A percentile compares a stretch with the other conserved stretches of the same genome.
These are phyloP conservation scores for Aegilops bicornis DNA, from an alignment of 176 grass and related monocot species.

Conservation along the genomic window DNA sequence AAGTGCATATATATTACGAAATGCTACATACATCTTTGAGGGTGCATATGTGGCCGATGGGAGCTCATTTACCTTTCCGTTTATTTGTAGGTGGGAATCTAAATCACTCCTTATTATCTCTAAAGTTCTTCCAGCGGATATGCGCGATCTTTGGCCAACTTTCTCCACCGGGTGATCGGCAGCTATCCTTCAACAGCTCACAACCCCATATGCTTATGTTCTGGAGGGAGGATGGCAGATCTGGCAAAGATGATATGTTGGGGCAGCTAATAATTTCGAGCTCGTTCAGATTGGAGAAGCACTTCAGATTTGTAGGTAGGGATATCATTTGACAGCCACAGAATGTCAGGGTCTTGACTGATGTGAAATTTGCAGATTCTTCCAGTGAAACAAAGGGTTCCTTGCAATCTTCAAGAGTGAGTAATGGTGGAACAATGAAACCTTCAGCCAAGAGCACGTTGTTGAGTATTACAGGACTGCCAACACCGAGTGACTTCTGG, in stretches of 20 bases:
- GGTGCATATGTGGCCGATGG: too few relatives aligned
- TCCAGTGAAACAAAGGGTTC: neutral
- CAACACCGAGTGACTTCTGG: too few relatives aligned
- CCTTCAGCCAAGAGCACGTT: neutral
- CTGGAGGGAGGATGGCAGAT: neutral
- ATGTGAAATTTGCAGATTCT: neutral
- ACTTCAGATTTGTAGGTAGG: neutral
- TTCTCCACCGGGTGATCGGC: slow-evolving; percentile 2
- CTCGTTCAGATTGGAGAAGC: neutral
- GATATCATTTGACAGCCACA: accelerated
- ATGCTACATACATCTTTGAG: neutral
- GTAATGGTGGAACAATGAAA: neutral
- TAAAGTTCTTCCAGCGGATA: neutral
- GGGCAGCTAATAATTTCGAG: accelerated
- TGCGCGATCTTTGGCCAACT: slow-evolving; percentile 9
- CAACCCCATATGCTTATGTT: accelerated
- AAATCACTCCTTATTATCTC: neutral
- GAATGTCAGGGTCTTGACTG: accelerated
- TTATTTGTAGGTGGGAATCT: too few relatives aligned
- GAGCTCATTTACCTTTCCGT: too few relatives aligned
- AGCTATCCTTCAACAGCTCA: neutral
- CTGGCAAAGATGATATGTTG: neutral
- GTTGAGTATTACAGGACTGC: too few relatives aligned
- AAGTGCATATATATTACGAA: neutral
- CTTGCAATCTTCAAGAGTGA: neutral